Conservation (phyloP, 257 asterid species). For the Scutellaria baicalensis region DNA sequence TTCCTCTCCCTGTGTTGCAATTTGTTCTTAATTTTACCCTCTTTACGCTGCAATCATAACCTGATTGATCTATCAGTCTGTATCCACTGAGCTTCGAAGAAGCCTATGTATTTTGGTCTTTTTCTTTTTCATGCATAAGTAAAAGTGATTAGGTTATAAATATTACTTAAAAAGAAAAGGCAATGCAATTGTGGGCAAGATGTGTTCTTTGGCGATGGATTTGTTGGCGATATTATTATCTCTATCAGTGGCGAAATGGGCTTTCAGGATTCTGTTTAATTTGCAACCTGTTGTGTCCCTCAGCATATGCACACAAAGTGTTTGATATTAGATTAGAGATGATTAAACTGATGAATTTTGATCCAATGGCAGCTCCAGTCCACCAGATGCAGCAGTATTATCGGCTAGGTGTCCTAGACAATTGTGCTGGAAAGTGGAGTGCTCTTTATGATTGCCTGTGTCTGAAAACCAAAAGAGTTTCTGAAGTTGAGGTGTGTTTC, state of each 20-base stretch:
- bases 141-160: too few relatives aligned
- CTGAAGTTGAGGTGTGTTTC: slow-evolving; percentile 63
- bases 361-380: slow-evolving; percentile 67
- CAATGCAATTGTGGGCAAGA: neutral
- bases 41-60: neutral
- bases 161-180: too few relatives aligned
- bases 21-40: neutral
- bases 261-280: neutral
- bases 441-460: slow-evolving; percentile 70
- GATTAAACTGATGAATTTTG: slow-evolving; percentile 7
- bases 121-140: too few relatives aligned
- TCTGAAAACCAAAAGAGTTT: slow-evolving; percentile 63
- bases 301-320: slow-evolving; percentile 8
- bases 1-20: neutral
- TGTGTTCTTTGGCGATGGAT: neutral
- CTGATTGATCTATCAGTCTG: neutral
- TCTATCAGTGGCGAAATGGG: neutral
- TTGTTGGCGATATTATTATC: neutral
- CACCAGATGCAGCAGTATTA: slow-evolving; percentile 93
- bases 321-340: slow-evolving; percentile 1
- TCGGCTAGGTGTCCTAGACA: slow-evolving; percentile 72
- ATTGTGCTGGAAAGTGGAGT: slow-evolving; percentile 61
- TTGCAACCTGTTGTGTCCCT: neutral
- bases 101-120: neutral
- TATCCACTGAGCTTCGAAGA: neutral